Evolutionary conservation across 257 asterid species (phyloP), one percentile per base, ranked within the genome.

Genomic region (Echium plantagineum): DNA sequence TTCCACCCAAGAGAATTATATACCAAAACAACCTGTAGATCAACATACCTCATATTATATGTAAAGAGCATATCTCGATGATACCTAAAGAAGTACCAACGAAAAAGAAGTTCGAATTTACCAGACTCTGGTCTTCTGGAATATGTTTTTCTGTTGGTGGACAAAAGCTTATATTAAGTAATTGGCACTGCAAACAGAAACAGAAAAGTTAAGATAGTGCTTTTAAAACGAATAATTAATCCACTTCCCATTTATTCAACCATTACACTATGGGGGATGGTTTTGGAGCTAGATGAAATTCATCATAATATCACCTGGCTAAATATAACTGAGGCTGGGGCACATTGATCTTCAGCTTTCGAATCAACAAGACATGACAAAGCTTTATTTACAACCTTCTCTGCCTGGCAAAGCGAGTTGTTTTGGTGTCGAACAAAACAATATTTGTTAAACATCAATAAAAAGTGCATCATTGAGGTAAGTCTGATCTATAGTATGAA

Each of bases 1-100:
- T 75, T 69, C 97, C 94, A 86, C 62, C 94, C 97, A n/a, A 89
- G 85, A 55, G 97, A 72, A 77, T 89, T 89, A 75, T 89, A 89
- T 35, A 80, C 87, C 66, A 84, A 81, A 64, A 84, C 74, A 55
- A 84, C 94, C 96, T 89, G 81, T 60, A 73, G 67, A 20, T 60
- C 58, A 62, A 52, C 55, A 66, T 42, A 42, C 17, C 49, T 42
- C 49, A 42, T 2, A 52, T 62, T 24, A 52, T 16, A 53, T 5
- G 21, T 46, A 42, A 15, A 54, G 49, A 57, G 46, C 28, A 17
- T 5, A 47, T 26, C 17, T 66, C 57, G 66, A n/a, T 15, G 51
- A 21, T 31, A 15, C 3, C 56, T 16, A 57, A 64, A 53, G 57
- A 56, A 15, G 9, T 10, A 13, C 15, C 4, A 12, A 26, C 12